Evolutionary conservation across 1,284 basidiomycete species (phyloP), one percentile per base, ranked within the genome.

Genomic region (Moesziomyces aphidis): DNA sequence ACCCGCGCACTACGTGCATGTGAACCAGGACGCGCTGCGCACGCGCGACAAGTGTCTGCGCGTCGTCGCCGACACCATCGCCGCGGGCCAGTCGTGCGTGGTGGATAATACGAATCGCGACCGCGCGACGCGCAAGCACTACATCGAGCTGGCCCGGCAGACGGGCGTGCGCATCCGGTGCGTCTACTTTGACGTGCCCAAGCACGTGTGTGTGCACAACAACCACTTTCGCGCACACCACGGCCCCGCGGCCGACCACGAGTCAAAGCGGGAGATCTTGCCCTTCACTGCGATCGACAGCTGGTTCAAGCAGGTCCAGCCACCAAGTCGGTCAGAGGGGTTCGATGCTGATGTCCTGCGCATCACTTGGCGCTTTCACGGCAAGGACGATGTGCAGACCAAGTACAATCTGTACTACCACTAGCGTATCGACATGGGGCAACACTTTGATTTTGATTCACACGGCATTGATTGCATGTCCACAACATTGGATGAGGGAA

Each of bases 31-130:
- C 55, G 90, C 87, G 1, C 86, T 97, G 1, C 89, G 89, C 58
- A 90, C 90, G 13, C 88, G 92, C 48, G 87, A 89, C 6, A 93
- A 90, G 81, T 97, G 95, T 77, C 69, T 94, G 36, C 89, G 88
- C 72, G 88, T 88, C 0, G 90, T 90, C 0, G 87, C 89, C 51
- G 88, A 89, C 47, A 87, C 88, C 0, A 78, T 96, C 23, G 76
- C 84, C 23, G 86, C 86, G 0, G 89, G 60, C 19, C 51, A 55
- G 24, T 66, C 62, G 5, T 77, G 76, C 49, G 76, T 82, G 5
- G 72, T 82, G 23, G 79, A 80, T 46, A 81, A 80, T 51, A 81
- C 79, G 23, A 81, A 81, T 28, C 63, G 73, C 4, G 73, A 73
- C 48, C 44, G 42, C 1, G 65, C 69, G 5, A 79, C 75, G 26